phyloP scores from a whole-genome alignment of 139 green algal genomes.

The Chlorella sp. region DNA sequence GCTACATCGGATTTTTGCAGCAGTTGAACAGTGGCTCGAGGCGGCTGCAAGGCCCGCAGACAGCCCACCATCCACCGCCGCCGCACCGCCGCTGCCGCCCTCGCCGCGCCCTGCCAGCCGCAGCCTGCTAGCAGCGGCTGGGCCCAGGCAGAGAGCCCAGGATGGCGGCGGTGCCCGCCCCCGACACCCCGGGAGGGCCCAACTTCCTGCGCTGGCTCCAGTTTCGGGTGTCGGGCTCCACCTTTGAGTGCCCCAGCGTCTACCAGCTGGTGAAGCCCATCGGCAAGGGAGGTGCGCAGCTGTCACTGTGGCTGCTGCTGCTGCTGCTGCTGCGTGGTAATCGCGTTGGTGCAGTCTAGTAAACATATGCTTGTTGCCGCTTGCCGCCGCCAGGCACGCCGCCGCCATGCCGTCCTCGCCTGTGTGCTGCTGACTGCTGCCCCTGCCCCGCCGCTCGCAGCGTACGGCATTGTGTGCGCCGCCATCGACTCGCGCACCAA shows the following conservation, averaged over 20 bases:
- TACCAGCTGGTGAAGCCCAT: slow-evolving; percentile 66
- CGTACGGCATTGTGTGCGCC: slow-evolving; percentile 97
- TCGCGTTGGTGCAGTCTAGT: too few species aligned
- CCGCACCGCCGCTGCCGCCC: too few species aligned
- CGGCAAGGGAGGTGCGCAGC: slow-evolving; percentile 81
- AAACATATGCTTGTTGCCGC: background rate
- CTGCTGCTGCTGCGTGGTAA: too few species aligned
- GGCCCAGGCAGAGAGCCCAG: too few species aligned
- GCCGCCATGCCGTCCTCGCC: too few species aligned
- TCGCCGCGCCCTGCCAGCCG: too few species aligned
- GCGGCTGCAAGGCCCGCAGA: too few species aligned
- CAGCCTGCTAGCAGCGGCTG: background rate
- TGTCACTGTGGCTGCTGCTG: too few species aligned
- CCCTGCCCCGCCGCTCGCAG: slow-evolving; percentile 36
- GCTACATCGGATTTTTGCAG: too few species aligned
- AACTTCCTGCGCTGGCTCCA: slow-evolving; percentile 37
- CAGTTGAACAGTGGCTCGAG: too few species aligned
- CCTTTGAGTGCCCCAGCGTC: slow-evolving; percentile 35
- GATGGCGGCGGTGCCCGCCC: slow-evolving; percentile 10
- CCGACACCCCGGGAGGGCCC: slow-evolving; percentile 14
- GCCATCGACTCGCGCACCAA: slow-evolving; percentile 80
- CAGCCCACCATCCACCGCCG: too few species aligned
- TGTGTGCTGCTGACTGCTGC: background rate
- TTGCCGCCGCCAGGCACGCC: background rate
- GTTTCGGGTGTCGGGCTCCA: slow-evolving; percentile 31